Percentiles rank a stretch among this genome's conserved stretches.
phyloP scores from a whole-genome alignment of 257 asterid species.

The Galeopsis tetrahit region DNA sequence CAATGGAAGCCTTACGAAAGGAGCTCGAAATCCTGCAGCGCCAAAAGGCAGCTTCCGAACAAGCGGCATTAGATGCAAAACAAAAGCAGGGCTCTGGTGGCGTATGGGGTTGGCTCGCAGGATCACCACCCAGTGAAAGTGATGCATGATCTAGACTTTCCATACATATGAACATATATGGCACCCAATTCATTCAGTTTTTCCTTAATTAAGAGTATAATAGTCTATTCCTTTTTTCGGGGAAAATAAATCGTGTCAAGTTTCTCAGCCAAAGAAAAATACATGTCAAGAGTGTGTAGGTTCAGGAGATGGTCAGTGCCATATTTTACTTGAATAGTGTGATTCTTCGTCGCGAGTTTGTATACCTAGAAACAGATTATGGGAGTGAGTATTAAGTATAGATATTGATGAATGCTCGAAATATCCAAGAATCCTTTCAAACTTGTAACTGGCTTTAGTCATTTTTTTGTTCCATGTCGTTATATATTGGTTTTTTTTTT shows the following conservation, averaged over 20 bases:
- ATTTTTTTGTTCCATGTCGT: not conserved
- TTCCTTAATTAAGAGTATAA: constrained; percentile 8
- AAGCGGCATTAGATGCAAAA: constrained; percentile 74
- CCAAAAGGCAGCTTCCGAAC: constrained; percentile 96
- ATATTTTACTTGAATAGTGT: constrained; percentile 27
- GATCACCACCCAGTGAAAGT: constrained; percentile 62
- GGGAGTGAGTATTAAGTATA: constrained; percentile 34
- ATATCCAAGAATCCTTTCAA: not conserved
- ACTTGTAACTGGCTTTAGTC: constrained; percentile 10
- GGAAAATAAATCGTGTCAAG: constrained; percentile 44
- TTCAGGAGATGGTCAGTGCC: constrained; percentile 30
- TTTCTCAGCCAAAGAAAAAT: constrained; percentile 32
- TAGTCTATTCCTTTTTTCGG: constrained; percentile 34
- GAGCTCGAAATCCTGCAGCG: constrained; percentile 94
- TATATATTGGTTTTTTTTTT: not conserved
- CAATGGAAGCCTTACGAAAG: constrained; percentile 78
- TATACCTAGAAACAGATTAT: constrained; percentile 31
- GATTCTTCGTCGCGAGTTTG: constrained; percentile 30
- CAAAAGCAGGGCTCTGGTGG: constrained; percentile 82
- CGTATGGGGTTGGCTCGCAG: constrained; percentile 99
- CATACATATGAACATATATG: constrained; percentile 30
- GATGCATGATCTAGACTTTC: constrained; percentile 42
- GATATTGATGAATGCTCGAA: constrained; percentile 19
- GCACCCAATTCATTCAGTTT: constrained; percentile 34
- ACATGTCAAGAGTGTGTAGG: constrained; percentile 34